A percentile compares a stretch with the other conserved stretches of the same genome.
Evolutionary conservation across 371 early-diverging fungal genomes (phyloP).

Genomic region (Mucor plumbeus): DNA sequence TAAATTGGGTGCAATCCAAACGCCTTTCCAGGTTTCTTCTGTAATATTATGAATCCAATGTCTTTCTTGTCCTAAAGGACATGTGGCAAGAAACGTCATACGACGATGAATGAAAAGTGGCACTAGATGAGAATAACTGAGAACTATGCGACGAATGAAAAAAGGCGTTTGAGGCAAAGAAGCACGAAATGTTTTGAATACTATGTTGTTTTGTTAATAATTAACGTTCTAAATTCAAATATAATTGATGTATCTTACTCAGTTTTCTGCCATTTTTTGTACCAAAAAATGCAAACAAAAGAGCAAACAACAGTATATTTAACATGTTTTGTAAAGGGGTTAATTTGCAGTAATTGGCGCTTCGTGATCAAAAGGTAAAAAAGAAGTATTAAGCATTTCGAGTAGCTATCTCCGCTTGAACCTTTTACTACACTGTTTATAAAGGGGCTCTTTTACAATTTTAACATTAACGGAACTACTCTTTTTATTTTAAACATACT

Average conservation of each 20-base stretch:
- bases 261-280: conserved; percentile 23
- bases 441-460: too few relatives aligned
- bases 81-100: background rate
- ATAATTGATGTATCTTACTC: background rate
- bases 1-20: conserved; percentile 28
- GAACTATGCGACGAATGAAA: background rate
- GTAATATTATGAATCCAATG: conserved; percentile 23
- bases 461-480: too few relatives aligned
- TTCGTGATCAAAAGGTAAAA: too few relatives aligned
- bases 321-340: background rate
- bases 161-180: background rate
- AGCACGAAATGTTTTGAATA: background rate
- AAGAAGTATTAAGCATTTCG: too few relatives aligned
- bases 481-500: too few relatives aligned
- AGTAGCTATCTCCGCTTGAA: too few relatives aligned
- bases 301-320: background rate
- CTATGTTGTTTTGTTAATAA: background rate
- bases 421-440: too few relatives aligned
- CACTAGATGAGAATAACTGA: background rate
- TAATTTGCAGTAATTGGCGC: too few relatives aligned
- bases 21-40: conserved; percentile 29
- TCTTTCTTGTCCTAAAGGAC: conserved; percentile 10
- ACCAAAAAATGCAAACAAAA: conserved; percentile 12
- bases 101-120: background rate
- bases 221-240: too few relatives aligned